phyloP scores from a whole-genome alignment of 768 basidiomycete genomes.

The Mycena capillaripes region DNA sequence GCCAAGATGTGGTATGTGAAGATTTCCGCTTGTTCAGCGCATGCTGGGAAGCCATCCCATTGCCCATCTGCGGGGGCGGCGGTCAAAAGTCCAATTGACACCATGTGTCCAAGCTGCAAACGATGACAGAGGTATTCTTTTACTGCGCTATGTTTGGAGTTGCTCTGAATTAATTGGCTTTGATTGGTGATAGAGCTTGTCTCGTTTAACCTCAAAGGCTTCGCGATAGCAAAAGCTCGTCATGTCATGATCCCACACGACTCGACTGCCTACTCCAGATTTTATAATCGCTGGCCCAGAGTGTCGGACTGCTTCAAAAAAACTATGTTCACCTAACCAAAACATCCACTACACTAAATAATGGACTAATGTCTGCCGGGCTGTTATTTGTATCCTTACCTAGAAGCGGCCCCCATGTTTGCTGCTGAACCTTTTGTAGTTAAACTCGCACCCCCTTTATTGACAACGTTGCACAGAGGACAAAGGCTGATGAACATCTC shows the following conservation, averaged over 20 bases:
- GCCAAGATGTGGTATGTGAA: neutral
- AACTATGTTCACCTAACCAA: neutral
- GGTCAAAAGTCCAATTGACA: neutral
- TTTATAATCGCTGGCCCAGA: neutral
- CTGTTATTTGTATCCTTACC: slow-evolving; percentile 5
- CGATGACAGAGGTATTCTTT: neutral
- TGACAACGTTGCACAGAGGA: slow-evolving; percentile 56
- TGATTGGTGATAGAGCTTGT: too few species aligned
- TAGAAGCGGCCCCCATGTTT: slow-evolving; percentile 18
- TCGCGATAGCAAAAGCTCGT: neutral
- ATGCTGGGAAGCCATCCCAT: neutral
- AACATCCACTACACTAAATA: neutral
- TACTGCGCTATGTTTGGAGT: neutral
- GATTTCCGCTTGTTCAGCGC: neutral
- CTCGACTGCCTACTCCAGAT: neutral
- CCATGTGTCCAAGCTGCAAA: neutral
- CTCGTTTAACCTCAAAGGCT: neutral
- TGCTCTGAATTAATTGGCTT: too few species aligned
- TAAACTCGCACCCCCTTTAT: slow-evolving; percentile 7
- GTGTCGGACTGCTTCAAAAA: neutral
- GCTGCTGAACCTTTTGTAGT: slow-evolving; percentile 22
- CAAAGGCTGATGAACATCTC: slow-evolving; percentile 76
- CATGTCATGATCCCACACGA: neutral
- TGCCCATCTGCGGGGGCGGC: neutral
- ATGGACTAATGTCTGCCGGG: neutral